Evolutionary conservation across 2,329 filamentous ascomycete species (phyloP), one percentile per base, ranked within the genome.

Genomic region (Aurifilum marmelostoma): DNA sequence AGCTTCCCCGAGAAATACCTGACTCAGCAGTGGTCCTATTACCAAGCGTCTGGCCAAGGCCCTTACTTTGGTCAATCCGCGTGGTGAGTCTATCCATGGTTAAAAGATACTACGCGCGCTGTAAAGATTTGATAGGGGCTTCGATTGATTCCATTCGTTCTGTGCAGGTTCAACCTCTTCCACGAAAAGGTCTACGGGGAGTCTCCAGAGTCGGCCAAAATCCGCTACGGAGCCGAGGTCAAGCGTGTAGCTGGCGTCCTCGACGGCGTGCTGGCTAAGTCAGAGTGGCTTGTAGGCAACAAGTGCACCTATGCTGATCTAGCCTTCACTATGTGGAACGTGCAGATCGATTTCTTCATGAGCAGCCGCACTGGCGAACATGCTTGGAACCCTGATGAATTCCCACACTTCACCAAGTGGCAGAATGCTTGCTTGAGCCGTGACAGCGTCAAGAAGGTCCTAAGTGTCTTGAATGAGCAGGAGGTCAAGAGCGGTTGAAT

Each of bases 11-110:
- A 81, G 68, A 75, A 79, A 52, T 78, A 78, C 67, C 76, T 74
- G 39, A 73, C 78, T 32, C 76, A 79, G 67, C 80, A 83, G 59
- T 69, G 66, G 76, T 72, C 82, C 11, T 74, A 79, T 69, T 84
- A 81, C 72, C 81, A 83, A 73, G 77, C 77, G 67, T 76, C 73
- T 52, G 79, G 80, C 7, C 78, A 83, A 73, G 82, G 79, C 0
- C 81, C 80, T 0, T 84, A 83, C 71, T 83, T 76, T 60, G 82
- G 81, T 14, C 79, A 83, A 71, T 71, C 72, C 2, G 72, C 68
- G 7, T 81, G 80, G 80, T 83, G 60, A 41, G 18, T 63, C 69
- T 1, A 76, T 74, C 52, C 79, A 81, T 69, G 63, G n/a, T n/a
- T n/a, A n/a, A n/a, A n/a, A n/a, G n/a, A n/a, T n/a, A n/a, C n/a